A percentile compares a stretch with the other conserved stretches of the same genome.
Conservation (phyloP, 352 stramenopile genomes). For the Phytophthora lateralis region DNA sequence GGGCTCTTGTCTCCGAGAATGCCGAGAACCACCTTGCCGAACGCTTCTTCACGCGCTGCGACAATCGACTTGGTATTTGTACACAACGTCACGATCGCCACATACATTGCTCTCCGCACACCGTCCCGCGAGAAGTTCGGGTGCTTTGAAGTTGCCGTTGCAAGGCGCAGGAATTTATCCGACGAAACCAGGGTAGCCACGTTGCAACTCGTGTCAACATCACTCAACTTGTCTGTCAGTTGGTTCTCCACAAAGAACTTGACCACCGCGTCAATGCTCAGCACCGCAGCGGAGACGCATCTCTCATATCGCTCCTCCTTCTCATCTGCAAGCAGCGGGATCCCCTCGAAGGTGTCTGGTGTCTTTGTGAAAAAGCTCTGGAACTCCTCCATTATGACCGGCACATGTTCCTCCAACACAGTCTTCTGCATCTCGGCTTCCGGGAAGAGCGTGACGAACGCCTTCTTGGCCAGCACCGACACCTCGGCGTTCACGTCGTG, state of each 20-base stretch:
- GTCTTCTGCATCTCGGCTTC: slow-evolving; percentile 35
- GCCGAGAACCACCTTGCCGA: slow-evolving; percentile 74
- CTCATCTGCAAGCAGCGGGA: slow-evolving; percentile 64
- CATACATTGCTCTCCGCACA: slow-evolving; percentile 73
- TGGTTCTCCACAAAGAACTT: slow-evolving; percentile 50
- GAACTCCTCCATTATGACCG: slow-evolving; percentile 64
- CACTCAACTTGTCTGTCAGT: slow-evolving; percentile 46
- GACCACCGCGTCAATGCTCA: slow-evolving; percentile 66
- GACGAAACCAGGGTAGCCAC: slow-evolving; percentile 60
- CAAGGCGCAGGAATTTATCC: slow-evolving; percentile 64
- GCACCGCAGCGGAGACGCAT: slow-evolving; percentile 63
- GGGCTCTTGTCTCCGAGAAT: slow-evolving; percentile 72
- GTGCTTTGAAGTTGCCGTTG: slow-evolving; percentile 72
- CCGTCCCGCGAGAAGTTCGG: slow-evolving; percentile 72
- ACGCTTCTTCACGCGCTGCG: slow-evolving; percentile 51
- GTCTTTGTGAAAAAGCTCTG: slow-evolving; percentile 67
- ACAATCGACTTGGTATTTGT: slow-evolving; percentile 49
- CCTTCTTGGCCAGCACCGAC: slow-evolving; percentile 48
- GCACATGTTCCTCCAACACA: slow-evolving; percentile 48
- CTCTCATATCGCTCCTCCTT: slow-evolving; percentile 78
- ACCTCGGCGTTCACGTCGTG: slow-evolving; percentile 74
- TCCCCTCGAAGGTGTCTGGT: slow-evolving; percentile 62
- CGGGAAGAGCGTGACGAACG: slow-evolving; percentile 60
- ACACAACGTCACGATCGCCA: slow-evolving; percentile 59
- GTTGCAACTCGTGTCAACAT: slow-evolving; percentile 39